Evolutionary conservation across 1,284 basidiomycete genomes (phyloP).

Genomic region (Malassezia furfur): DNA sequence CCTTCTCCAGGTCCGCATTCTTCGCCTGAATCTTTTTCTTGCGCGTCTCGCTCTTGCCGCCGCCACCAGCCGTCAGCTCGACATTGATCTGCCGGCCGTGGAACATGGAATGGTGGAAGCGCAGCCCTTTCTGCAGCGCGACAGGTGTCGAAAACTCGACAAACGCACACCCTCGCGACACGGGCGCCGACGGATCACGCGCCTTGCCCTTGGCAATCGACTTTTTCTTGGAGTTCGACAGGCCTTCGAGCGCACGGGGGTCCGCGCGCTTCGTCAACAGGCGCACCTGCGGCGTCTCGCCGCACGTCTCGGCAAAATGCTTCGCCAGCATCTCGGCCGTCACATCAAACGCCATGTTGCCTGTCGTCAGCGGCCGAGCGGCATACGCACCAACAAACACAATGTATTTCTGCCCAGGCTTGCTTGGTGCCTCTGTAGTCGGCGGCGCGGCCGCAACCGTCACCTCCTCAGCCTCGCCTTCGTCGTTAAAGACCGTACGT

Average conservation of each 20-base stretch:
- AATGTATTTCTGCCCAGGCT: slow-evolving; percentile 26
- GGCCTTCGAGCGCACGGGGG: slow-evolving; percentile 20
- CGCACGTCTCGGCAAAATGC: slow-evolving; percentile 36
- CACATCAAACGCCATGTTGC: slow-evolving; percentile 45
- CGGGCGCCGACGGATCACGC: slow-evolving; percentile 27
- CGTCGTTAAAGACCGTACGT: slow-evolving; percentile 5
- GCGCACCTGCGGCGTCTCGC: slow-evolving; percentile 40
- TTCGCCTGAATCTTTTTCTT: slow-evolving; percentile 42
- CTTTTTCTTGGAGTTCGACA: slow-evolving; percentile 41
- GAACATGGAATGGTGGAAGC: slow-evolving; percentile 43
- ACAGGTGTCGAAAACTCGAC: slow-evolving; percentile 32
- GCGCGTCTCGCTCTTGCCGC: slow-evolving; percentile 33
- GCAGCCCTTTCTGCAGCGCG: slow-evolving; percentile 39
- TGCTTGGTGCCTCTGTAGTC: neutral
- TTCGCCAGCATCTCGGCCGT: slow-evolving; percentile 33
- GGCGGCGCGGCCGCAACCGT: neutral
- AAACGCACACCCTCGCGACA: slow-evolving; percentile 44
- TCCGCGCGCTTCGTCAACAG: slow-evolving; percentile 40
- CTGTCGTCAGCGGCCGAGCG: slow-evolving; percentile 6
- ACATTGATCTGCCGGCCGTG: slow-evolving; percentile 46
- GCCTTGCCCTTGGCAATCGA: slow-evolving; percentile 47
- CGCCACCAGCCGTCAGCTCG: slow-evolving; percentile 45
- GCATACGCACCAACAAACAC: slow-evolving; percentile 29
- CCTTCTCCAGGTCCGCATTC: slow-evolving; percentile 39
- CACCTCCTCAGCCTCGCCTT: slow-evolving; percentile 8